Base-by-base conservation (phyloP, 495 filamentous ascomycete species). In the Chaetomium fimeti region DNA sequence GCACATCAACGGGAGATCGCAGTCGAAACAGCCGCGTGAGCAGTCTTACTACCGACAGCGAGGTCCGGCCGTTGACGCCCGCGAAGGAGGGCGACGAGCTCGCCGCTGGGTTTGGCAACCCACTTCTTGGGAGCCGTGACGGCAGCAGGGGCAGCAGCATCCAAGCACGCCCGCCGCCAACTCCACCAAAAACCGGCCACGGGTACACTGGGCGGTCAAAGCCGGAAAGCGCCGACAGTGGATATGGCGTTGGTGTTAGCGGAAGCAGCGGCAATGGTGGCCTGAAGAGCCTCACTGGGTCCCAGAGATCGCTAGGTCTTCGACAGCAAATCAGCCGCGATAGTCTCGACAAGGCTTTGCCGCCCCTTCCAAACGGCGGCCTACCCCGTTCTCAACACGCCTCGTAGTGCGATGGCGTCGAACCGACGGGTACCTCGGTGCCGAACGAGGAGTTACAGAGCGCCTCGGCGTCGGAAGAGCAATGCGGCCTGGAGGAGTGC, bases 1-100 rank as follows among this genome's bases (percentile, higher is more conserved):
- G 85, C 20, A 85, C 83, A 5, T 93, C 89, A 61, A 85, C 87
- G 22, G 86, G 88, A 4, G 84, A 74, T 40, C 76, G 73, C 32
- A 81, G 75, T 54, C 73, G 70, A 13, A 76, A 73, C 48, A 77
- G 85, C 52, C 70, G 60, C 29, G 55, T 76, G 55, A 80, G 77
- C 59, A 73, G 84, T 54, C 56, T 60, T n/a, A 32, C 57, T 29
- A 73, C 68, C 15, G 74, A 75, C 24, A 79, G 76, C 58, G 84
- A 81, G 60, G 69, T 76, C 55, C 74, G 77, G 24, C 75, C 77
- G 29, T 66, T 76, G 15, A 79, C 79, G 9, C 77, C 78, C 22
- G 68, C 75, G 66, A 67, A 74, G 71, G 71, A 74, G 65, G 73
- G 73, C 12, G 68, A 67, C 27, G 80, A 81, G 57, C 72, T 64